Evolutionary conservation across 2,329 filamentous ascomycete species (phyloP).

Genomic region (Zelopaecilomyces penicillatus): DNA sequence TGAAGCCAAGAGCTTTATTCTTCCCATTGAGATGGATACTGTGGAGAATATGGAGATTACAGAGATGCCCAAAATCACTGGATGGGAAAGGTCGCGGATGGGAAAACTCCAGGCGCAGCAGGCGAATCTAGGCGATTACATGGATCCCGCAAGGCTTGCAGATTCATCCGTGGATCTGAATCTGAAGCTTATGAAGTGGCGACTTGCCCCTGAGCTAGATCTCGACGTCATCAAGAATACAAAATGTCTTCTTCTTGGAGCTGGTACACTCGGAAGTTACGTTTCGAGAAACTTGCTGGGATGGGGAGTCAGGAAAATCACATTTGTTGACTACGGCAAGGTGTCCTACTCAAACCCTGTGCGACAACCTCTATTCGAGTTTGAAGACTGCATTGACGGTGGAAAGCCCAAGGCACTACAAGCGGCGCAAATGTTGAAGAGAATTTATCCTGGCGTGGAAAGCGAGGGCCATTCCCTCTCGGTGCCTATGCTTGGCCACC

Average conservation of each 20-base stretch:
- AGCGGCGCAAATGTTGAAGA: slow-evolving; percentile 69
- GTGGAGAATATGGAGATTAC: slow-evolving; percentile 34
- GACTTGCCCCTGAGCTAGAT: slow-evolving; percentile 80
- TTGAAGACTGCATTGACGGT: slow-evolving; percentile 79
- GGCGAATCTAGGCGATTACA: slow-evolving; percentile 81
- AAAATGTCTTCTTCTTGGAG: slow-evolving; percentile 82
- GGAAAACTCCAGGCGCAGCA: slow-evolving; percentile 71
- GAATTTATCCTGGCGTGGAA: slow-evolving; percentile 88
- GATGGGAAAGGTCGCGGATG: slow-evolving; percentile 80
- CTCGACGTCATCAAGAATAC: slow-evolving; percentile 83
- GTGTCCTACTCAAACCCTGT: slow-evolving; percentile 97
- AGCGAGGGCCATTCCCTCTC: slow-evolving; percentile 71
- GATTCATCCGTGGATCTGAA: slow-evolving; percentile 95
- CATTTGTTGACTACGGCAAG: slow-evolving; percentile 85
- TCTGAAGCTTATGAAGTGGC: slow-evolving; percentile 97
- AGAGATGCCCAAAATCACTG: slow-evolving; percentile 79
- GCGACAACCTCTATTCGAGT: slow-evolving; percentile 84
- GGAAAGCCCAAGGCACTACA: slow-evolving; percentile 74
- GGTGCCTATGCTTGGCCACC: slow-evolving; percentile 93
- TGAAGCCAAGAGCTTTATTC: slow-evolving; percentile 70
- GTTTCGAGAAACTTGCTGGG: slow-evolving; percentile 87
- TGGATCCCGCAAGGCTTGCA: slow-evolving; percentile 81
- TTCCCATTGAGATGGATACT: slow-evolving; percentile 53
- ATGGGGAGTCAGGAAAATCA: slow-evolving; percentile 93
- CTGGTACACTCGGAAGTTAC: slow-evolving; percentile 88